These are phyloP conservation scores for Tylopilus plumbeoviolaceoides DNA, from an alignment of 768 basidiomycete species.

Conservation along the genomic window DNA sequence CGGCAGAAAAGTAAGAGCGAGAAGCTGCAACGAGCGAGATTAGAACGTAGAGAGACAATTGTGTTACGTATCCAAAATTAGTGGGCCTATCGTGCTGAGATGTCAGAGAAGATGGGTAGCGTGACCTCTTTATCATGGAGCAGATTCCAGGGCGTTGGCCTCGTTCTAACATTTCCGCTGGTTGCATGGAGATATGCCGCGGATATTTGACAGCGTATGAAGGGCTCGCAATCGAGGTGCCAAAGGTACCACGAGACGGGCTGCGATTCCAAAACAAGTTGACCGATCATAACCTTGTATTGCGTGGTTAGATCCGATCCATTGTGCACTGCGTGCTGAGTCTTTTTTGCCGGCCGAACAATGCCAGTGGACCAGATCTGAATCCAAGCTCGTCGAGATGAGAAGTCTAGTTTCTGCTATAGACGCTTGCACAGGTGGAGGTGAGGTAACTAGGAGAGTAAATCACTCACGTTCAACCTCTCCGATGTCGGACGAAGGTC, in stretches of 20 bases:
- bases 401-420: slow-evolving; percentile 11
- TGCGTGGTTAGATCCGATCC: slow-evolving; percentile 17
- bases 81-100: not conserved
- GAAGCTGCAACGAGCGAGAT: slow-evolving; percentile 1
- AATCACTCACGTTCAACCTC: slow-evolving; percentile 12
- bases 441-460: slow-evolving; percentile 15
- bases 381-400: not conserved
- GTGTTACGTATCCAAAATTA: not conserved
- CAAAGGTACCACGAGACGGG: not conserved
- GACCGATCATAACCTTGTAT: slow-evolving; percentile 1
- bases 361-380: slow-evolving; percentile 14
- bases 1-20: not conserved
- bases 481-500: slow-evolving; percentile 13
- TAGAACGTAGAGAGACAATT: not conserved
- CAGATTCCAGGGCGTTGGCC: not conserved
- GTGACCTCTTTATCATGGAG: not conserved
- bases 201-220: slow-evolving; percentile 2
- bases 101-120: not conserved
- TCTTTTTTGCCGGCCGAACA: slow-evolving; percentile 8
- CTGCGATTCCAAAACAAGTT: slow-evolving; percentile 13
- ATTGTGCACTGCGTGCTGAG: not conserved
- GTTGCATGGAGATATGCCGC: not conserved
- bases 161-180: not conserved
- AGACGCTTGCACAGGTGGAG: not conserved
- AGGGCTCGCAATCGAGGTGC: slow-evolving; percentile 3